Percentiles rank a stretch among this genome's conserved stretches.
Conservation (phyloP, 495 filamentous ascomycete species). For the Neurospora pannonica region DNA sequence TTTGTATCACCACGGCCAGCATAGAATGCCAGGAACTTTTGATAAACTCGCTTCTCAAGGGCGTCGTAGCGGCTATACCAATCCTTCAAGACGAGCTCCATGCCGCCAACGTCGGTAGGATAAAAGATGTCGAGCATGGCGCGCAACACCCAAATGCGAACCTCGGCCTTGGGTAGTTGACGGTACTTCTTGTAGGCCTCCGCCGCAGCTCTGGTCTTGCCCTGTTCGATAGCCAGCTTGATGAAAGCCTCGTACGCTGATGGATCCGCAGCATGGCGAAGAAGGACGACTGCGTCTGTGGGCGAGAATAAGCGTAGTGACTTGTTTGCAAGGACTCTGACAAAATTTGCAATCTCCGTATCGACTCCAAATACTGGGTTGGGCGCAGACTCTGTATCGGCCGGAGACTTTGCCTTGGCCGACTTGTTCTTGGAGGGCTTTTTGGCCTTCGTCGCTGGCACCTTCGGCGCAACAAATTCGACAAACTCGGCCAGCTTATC, state of each 20-base stretch:
- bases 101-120: slow-evolving; percentile 26
- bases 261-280: slow-evolving; percentile 17
- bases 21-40: slow-evolving; percentile 41
- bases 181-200: slow-evolving; percentile 29
- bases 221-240: slow-evolving; percentile 2
- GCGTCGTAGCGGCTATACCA: slow-evolving; percentile 33
- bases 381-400: background rate
- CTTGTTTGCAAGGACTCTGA: slow-evolving; percentile 8
- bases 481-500: slow-evolving; percentile 3
- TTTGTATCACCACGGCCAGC: slow-evolving; percentile 44
- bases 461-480: background rate
- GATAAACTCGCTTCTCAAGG: slow-evolving; percentile 35
- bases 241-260: slow-evolving; percentile 24
- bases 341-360: slow-evolving; percentile 1
- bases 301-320: slow-evolving; percentile 11
- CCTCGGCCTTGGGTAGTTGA: slow-evolving; percentile 12
- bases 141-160: slow-evolving; percentile 5
- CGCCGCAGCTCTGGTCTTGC: slow-evolving; percentile 13
- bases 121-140: slow-evolving; percentile 26
- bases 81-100: slow-evolving; percentile 46
- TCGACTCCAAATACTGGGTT: background rate
- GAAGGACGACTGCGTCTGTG: slow-evolving; percentile 13
- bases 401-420: background rate
- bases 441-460: background rate
- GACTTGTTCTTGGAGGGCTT: background rate